Percentiles rank a stretch among this genome's conserved stretches.
Evolutionary conservation across 1,284 basidiomycete genomes (phyloP).

Genomic region (Marasmius sp.): DNA sequence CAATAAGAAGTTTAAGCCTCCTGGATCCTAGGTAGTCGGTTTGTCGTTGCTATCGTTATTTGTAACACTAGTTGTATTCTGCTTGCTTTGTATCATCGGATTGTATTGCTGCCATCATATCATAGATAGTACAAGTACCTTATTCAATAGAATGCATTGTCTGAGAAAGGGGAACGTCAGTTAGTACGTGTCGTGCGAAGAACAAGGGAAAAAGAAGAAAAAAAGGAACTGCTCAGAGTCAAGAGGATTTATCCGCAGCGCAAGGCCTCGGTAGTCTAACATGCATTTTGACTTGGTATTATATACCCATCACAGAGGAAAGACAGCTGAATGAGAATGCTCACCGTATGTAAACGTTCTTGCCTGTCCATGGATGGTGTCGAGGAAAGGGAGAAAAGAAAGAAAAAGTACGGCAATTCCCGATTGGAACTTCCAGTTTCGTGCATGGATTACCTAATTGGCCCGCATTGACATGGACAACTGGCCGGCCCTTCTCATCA

Average conservation of each 20-base stretch:
- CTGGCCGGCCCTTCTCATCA: constrained; percentile 1
- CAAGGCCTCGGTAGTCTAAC: constrained; percentile 49
- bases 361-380: constrained; percentile 12
- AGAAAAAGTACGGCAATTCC: constrained; percentile 12
- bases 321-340: constrained; percentile 1
- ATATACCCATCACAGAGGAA: constrained; percentile 34
- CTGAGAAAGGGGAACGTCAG: background rate
- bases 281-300: constrained; percentile 39
- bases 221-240: constrained; percentile 33
- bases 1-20: constrained; percentile 68
- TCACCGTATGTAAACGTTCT: background rate
- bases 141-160: background rate
- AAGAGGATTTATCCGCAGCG: constrained; percentile 38
- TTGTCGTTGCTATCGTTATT: background rate
- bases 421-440: background rate
- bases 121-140: background rate
- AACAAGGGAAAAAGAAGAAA: constrained; percentile 1
- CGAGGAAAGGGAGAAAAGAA: constrained; percentile 1
- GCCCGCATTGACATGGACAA: too few relatives aligned
- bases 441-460: background rate
- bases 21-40: constrained; percentile 14
- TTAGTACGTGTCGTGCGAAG: background rate
- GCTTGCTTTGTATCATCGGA: background rate
- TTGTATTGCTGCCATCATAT: background rate
- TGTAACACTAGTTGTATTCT: constrained; percentile 14